Base-by-base conservation (phyloP, 2,329 filamentous ascomycete species). In the Pseudocercospora fijiensis region DNA sequence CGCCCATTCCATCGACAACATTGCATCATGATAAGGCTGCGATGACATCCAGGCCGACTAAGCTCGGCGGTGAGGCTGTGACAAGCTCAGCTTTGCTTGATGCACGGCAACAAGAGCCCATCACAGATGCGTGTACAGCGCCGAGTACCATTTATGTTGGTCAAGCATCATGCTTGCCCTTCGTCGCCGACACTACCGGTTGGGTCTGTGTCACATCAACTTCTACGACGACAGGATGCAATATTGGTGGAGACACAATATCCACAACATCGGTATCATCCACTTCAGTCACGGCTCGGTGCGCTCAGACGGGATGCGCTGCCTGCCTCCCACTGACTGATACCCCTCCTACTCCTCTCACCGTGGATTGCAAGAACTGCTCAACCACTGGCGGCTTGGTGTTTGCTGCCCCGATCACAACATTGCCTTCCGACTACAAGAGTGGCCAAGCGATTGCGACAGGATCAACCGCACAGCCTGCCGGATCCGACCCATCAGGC, bases 261-360 rank as follows among this genome's bases (percentile, higher is more conserved):
- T 56, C 57, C 13, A 64, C 62, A 11, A 61, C 52, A 26, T 22
- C 20, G 7, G 45, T 52, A 8, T 22, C 26, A 4, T 26, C 28
- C 13, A 64, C 58, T 18, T 53, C 53, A 22, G 8, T 64, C 20
- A 57, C 62, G 30, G 62, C 37, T 20, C 27, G 33, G 7, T 64
- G 62, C 30, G 57, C 61, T 18, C 61, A 59, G 45, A 27, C 30
- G 9, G 28, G 22, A 13, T 64, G 62, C 18, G 41, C 26, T 41
- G 41, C 52, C n/a, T 60, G 58, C n/a, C 24, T 47, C 11, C 26
- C 62, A 43, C 16, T 30, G 27, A 58, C 27, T 6, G 57, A 47
- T 6, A 58, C 57, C 8, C 57, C 27, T 20, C 27, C 58, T 8
- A n/a, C 27, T 30, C 30, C 49, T 6, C 16, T 27, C 3, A 52